These are phyloP conservation scores for Sextonia rubra DNA, from an alignment of 164 flowering plant species.

Conservation along the genomic window DNA sequence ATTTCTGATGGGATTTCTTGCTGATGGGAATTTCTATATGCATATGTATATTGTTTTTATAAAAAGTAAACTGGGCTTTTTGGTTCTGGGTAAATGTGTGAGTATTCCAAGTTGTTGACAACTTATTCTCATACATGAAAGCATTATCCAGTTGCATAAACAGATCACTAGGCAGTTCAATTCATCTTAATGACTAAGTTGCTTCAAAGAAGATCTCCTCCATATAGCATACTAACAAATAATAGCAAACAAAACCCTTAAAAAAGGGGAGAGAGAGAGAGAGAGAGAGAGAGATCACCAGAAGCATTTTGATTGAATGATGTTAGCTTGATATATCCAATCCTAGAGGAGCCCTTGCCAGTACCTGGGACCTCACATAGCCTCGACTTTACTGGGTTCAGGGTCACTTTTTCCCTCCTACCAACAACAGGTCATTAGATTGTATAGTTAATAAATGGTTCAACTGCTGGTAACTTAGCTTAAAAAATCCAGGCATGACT, in stretches of 20 bases:
- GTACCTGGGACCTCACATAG: constrained; percentile 57
- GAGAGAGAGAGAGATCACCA: constrained; percentile 29
- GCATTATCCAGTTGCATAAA: neutral
- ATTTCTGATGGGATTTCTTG: too few relatives aligned
- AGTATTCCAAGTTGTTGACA: neutral
- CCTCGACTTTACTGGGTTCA: constrained; percentile 87
- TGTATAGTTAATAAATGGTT: neutral
- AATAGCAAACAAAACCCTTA: constrained; percentile 2
- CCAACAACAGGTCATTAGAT: constrained; percentile 9
- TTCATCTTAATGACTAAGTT: neutral
- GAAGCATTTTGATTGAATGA: constrained; percentile 91
- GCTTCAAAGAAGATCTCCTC: neutral
- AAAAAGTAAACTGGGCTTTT: too few relatives aligned
- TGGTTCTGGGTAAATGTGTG: neutral
- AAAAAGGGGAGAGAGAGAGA: too few relatives aligned
- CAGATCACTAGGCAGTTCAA: neutral
- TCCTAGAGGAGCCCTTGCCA: constrained; percentile 56
- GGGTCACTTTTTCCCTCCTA: constrained; percentile 82
- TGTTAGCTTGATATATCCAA: constrained; percentile 91
- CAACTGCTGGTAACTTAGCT: neutral
- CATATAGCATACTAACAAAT: constrained; percentile 5
- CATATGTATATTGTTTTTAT: too few relatives aligned
- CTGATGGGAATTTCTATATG: too few relatives aligned
- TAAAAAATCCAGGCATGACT: neutral
- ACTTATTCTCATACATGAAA: neutral